Conservation (phyloP, 75 land plant genomes). For the Pinus albicaulis region DNA sequence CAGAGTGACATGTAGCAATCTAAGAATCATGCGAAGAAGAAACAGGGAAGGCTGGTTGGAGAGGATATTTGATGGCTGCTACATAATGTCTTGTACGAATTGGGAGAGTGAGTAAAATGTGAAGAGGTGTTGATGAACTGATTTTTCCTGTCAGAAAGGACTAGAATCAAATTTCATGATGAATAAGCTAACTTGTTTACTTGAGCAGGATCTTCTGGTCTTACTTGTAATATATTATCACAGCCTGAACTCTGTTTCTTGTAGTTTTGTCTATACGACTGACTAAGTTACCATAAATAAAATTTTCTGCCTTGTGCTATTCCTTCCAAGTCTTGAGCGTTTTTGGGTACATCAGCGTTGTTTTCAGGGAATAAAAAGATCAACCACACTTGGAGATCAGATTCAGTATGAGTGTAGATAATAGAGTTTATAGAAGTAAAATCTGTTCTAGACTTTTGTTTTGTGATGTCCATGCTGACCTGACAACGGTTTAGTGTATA, state of each 20-base stretch:
- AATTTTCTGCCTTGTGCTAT: not conserved
- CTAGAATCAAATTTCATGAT: not conserved
- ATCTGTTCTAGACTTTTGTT: not conserved
- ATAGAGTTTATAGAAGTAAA: not conserved
- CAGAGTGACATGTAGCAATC: not conserved
- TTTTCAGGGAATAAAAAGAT: not conserved
- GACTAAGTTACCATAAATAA: slow-evolving; percentile 4
- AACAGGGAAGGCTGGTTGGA: not conserved
- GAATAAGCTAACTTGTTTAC: slow-evolving; percentile 2
- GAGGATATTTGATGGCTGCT: not conserved
- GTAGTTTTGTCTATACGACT: not conserved
- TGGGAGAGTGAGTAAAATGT: not conserved
- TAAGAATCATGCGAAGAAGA: not conserved
- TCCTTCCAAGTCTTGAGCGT: not conserved
- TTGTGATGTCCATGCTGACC: not conserved
- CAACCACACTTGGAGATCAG: not conserved
- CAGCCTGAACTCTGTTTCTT: not conserved
- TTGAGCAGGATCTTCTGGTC: not conserved
- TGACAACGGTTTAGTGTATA: not conserved
- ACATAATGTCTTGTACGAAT: not conserved
- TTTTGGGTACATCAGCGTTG: not conserved
- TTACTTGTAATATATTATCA: slow-evolving; percentile 9
- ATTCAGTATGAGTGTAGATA: not conserved
- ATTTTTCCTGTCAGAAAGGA: slow-evolving; percentile 3
- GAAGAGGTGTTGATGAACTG: not conserved